Conservation (phyloP, 371 early-diverging fungal species). For the Massospora cicadina region DNA sequence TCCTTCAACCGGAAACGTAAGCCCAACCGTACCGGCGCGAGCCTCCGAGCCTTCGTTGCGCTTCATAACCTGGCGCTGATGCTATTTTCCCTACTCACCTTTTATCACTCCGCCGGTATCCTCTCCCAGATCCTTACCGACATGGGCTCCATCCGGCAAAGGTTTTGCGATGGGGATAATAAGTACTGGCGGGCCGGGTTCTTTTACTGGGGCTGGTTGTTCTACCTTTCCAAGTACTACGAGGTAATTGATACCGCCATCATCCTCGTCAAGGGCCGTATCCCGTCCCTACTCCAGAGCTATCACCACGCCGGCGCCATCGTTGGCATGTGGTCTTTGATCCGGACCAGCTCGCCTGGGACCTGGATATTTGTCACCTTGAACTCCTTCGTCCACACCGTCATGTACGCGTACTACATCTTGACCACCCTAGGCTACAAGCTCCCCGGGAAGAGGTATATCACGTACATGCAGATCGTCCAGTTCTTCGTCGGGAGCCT, state of each 20-base stretch:
- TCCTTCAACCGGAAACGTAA: background rate
- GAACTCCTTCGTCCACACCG: conserved; percentile 77
- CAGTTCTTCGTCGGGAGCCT: conserved; percentile 70
- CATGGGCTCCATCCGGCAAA: background rate
- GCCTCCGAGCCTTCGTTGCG: background rate
- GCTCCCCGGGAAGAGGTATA: conserved; percentile 55
- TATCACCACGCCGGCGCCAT: conserved; percentile 85
- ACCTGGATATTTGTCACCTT: conserved; percentile 74
- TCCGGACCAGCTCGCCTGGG: conserved; percentile 33
- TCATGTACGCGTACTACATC: conserved; percentile 83
- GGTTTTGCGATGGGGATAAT: conserved; percentile 1
- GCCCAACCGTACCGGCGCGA: background rate
- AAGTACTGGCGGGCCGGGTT: background rate
- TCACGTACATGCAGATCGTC: conserved; percentile 72
- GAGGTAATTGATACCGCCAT: conserved; percentile 76
- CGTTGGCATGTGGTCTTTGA: conserved; percentile 54
- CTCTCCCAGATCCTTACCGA: background rate
- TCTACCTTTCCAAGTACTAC: conserved; percentile 76
- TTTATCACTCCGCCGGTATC: background rate
- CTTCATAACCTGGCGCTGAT: background rate
- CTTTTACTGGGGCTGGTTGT: conserved; percentile 20
- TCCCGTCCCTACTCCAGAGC: conserved; percentile 53
- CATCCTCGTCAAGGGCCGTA: conserved; percentile 49
- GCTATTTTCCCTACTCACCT: background rate
- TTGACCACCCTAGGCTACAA: conserved; percentile 40